Evolutionary conservation across 1,284 basidiomycete species (phyloP).

Genomic region (Phylloboletellus chloephorus): DNA sequence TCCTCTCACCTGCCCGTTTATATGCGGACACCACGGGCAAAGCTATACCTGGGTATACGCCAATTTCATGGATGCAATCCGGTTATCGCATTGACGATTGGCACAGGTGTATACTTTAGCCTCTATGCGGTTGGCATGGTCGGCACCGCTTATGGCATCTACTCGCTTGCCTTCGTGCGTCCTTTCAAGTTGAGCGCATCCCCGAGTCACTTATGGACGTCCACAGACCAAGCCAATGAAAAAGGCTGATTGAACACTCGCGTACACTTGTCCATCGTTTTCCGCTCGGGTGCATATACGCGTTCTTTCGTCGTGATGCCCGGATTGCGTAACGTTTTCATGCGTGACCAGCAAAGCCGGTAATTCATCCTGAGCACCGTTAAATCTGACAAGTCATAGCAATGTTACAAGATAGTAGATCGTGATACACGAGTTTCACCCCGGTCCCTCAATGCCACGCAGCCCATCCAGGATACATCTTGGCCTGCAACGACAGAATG

Average conservation of each 20-base stretch:
- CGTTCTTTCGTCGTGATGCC: background rate
- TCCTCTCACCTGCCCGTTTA: slow-evolving; percentile 40
- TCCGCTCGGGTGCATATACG: slow-evolving; percentile 13
- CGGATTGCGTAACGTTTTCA: background rate
- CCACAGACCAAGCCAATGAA: slow-evolving; percentile 25
- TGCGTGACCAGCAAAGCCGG: slow-evolving; percentile 1
- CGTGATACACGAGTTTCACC: background rate
- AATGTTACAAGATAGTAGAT: slow-evolving; percentile 4
- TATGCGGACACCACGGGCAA: slow-evolving; percentile 43
- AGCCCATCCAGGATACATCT: slow-evolving; percentile 86
- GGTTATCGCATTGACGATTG: background rate
- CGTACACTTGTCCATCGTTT: slow-evolving; percentile 11
- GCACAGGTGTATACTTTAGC: slow-evolving; percentile 49
- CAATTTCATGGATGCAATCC: too few relatives aligned
- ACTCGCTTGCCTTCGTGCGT: slow-evolving; percentile 50
- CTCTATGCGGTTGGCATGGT: slow-evolving; percentile 51
- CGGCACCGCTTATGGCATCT: slow-evolving; percentile 47
- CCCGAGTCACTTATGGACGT: slow-evolving; percentile 1
- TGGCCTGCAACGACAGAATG: slow-evolving; percentile 40
- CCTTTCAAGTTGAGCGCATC: background rate
- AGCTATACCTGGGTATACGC: slow-evolving; percentile 43
- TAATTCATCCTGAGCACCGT: background rate
- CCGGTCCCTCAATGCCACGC: slow-evolving; percentile 58
- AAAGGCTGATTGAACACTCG: slow-evolving; percentile 16
- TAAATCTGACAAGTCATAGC: background rate